Base-by-base conservation (phyloP, 768 basidiomycete species). In the Trametes punicea region DNA sequence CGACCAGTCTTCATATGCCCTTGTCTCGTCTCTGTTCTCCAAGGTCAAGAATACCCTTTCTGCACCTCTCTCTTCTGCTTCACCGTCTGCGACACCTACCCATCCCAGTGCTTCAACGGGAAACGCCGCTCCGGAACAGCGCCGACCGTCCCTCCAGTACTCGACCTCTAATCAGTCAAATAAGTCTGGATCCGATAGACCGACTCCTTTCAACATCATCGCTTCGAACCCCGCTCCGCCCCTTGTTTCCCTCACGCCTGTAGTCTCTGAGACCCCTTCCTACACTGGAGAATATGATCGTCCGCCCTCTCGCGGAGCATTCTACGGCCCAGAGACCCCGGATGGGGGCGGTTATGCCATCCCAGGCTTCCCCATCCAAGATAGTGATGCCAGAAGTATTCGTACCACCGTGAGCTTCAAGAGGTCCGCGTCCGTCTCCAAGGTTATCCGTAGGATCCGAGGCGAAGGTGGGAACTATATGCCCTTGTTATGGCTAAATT, bases 361-460 rank as follows among this genome's bases (percentile, higher is more conserved):
- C 31, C 94, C 94, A 33, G 94, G 94, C 0, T 97, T 97, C 63
- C 90, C 93, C 2, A 90, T 97, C 8, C 87, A 83, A 54, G 94
- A 96, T 42, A 67, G 65, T 65, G 94, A 97, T 70, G 84, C 92
- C 23, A 79, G 93, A 48, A 94, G 93, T 65, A 81, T 94, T 65
- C 83, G 85, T 63, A 93, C 90, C 6, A 74, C 83, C 13, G 65
- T 65, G 31, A 90, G 87, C 66, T 66, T 85, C 39, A 87, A 90
- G 62, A 76, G 86, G 61, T 87, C 87, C 6, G 86, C 81, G 20
- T 93, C 91, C 9, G 94, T 94, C 0, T 93, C 91, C 16, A 93
- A 93, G 71, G 90, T 93, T 29, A 95, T 97, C 59, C 77, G 94
- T 64, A 76, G 91, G 58, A 84, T 97, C 64, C 79, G 94, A 53